Conservation (phyloP, 176 grass and related monocot genomes). For the Oryza coarctata region DNA sequence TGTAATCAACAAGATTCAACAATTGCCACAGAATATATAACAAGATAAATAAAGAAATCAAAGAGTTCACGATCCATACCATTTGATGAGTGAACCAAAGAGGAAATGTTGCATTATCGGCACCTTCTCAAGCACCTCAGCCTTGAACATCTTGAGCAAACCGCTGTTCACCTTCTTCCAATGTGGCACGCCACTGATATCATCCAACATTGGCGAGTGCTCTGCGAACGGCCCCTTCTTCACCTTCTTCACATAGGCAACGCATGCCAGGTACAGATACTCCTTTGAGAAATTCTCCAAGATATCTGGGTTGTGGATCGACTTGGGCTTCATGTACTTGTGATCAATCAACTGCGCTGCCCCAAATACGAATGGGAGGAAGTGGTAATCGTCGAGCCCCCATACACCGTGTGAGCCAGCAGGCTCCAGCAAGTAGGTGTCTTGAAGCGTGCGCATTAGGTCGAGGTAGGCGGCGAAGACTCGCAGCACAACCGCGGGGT, state of each 20-base stretch:
- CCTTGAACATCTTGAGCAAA: conserved; percentile 97
- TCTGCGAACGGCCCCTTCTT: conserved; percentile 92
- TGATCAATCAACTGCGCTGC: conserved; percentile 87
- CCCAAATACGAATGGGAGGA: conserved; percentile 89
- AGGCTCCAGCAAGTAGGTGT: conserved; percentile 81
- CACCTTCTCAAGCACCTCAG: conserved; percentile 94
- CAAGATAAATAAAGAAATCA: neutral
- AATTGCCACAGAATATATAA: neutral
- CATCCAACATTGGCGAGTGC: conserved; percentile 94
- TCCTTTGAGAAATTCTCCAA: conserved; percentile 82
- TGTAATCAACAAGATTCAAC: conserved; percentile 11
- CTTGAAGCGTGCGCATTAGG: conserved; percentile 81
- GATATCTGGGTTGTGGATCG: conserved; percentile 91
- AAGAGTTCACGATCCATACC: conserved; percentile 47
- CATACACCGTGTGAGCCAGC: conserved; percentile 87
- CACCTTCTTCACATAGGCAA: conserved; percentile 78
- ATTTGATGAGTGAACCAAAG: conserved; percentile 93
- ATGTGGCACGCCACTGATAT: conserved; percentile 69
- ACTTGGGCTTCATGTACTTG: conserved; percentile 98
- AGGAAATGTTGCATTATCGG: conserved; percentile 99
- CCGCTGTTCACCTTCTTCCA: conserved; percentile 97
- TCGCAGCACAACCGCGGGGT: conserved; percentile 53
- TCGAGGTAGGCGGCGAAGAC: conserved; percentile 64
- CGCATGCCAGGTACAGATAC: conserved; percentile 77
- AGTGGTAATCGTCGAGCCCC: conserved; percentile 87